Evolutionary conservation across 2,329 filamentous ascomycete species (phyloP), one percentile per base, ranked within the genome.

Genomic region (Apiospora marii): DNA sequence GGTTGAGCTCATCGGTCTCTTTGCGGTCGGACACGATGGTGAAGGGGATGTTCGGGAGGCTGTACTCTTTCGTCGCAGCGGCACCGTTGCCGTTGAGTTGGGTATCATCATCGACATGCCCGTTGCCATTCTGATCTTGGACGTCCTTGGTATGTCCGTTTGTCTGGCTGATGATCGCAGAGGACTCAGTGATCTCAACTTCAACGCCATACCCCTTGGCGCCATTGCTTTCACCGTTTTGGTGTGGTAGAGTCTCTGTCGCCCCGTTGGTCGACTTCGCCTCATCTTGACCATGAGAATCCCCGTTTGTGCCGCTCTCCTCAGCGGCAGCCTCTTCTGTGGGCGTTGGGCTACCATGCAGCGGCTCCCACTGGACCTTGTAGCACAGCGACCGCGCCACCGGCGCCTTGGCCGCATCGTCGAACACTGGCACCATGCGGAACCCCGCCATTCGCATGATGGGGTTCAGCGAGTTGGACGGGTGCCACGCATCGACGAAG

Each of bases 331-430:
- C 22, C 19, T n/a, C 30, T 14, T 58, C 49, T 61, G 7, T 19
- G 13, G 12, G 4, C 8, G 13, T 14, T 10, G 34, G 7, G 0
- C 12, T 14, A 2, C 58, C 58, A 64, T 64, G 5, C 27, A 71
- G 27, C 1, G 70, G 43, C 70, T 77, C 76, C 76, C 76, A 78
- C 53, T 74, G 73, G 22, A 76, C 41, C 30, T 76, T 78, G 58
- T 76, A 78, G 68, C 76, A 78, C 22, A 71, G 43, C 2, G 53
- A 34, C 7, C 70, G 58, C 13, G 70, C 43, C 30, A 27, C 19
- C 8, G 37, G 22, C 24, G 41, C 37, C 14, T 30, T 41, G 19
- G 19, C 30, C 12, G 30, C 27, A 34, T 67, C 58, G 22, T 67
- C 44, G 3, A 51, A 30, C 16, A 71, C 58, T 2, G 70, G 70